phyloP scores from a whole-genome alignment of 1,284 basidiomycete genomes.

The Ustilago xerochloae region DNA sequence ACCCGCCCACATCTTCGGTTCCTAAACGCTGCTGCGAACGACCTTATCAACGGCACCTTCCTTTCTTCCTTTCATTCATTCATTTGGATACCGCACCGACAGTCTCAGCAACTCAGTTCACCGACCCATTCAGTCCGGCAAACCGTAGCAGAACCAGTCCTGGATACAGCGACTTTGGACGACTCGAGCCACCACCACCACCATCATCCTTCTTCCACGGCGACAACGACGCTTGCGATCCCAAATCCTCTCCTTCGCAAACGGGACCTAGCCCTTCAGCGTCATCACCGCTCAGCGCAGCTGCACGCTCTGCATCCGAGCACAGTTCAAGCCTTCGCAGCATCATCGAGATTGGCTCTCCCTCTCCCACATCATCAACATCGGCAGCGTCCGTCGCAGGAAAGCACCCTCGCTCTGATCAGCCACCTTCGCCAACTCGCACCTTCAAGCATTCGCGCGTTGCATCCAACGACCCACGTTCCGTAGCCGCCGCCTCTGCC shows the following conservation, averaged over 20 bases:
- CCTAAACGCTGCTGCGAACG: no score
- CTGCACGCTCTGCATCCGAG: conserved; percentile 21
- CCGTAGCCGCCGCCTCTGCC: background rate
- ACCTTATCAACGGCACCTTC: background rate
- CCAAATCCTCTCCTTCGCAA: conserved; percentile 40
- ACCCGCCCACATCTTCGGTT: background rate
- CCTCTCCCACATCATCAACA: conserved; percentile 16
- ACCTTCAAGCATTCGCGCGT: conserved; percentile 32
- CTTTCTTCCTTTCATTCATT: background rate
- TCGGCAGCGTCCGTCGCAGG: conserved; percentile 12
- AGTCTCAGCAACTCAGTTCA: conserved; percentile 46
- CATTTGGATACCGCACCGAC: background rate
- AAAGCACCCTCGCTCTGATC: conserved; percentile 39
- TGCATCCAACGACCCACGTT: conserved; percentile 12
- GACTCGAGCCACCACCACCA: conserved; percentile 6
- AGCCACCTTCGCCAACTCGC: conserved; percentile 35
- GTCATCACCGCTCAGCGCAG: conserved; percentile 31
- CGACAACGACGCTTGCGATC: conserved; percentile 42
- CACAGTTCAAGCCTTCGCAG: conserved; percentile 30
- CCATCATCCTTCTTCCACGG: conserved; percentile 27
- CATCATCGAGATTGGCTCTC: conserved; percentile 24
- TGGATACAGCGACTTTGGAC: conserved; percentile 7
- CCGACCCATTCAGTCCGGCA: conserved; percentile 40
- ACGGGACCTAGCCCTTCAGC: conserved; percentile 28
- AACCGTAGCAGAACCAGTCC: conserved; percentile 32